Base-by-base conservation (phyloP, 345 rosid species). In the Populus nigra region DNA sequence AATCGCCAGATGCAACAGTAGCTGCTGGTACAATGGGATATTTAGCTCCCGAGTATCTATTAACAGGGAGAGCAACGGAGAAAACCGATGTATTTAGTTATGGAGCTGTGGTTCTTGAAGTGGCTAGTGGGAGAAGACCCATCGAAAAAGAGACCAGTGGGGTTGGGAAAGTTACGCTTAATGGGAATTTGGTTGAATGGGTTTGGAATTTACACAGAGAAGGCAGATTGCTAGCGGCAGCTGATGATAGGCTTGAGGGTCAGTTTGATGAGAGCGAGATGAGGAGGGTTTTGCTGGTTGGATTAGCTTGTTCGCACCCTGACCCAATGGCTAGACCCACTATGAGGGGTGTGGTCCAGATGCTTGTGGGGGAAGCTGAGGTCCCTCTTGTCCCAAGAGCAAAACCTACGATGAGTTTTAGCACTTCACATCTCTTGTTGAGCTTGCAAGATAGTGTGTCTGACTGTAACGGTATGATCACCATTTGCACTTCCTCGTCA, bases 21-120 rank as follows among this genome's bases (percentile, higher is more conserved):
- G 99, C 98, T 1, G 99, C 99, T 0, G 99, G 99, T 8, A 96
- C 99, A 31, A 94, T 96, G 99, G 99, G 99, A 27, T 96, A 96
- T 71, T 84, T 96, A 57, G 99, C 99, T 20, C 99, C 99, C 2
- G 99, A 96, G 76, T 96, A 96, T 78, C 83, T 96, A 7, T 71
- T 88, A 8, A 96, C 99, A 1, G 98, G 99, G 38, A 86, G 98
- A 78, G 99, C 98, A 0, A 85, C 91, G 0, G 99, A 93, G 71
- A 92, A 94, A 83, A 91, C 97, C 4, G 99, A 96, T 53, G 97
- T 91, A 67, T 96, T 89, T 49, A 96, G 99, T 79, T 96, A 87
- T 29, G 99, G 99, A 2, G 97, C 99, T 0, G 95, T 96, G 70
- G 97, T 92, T 65, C 84, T 96, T 16, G 99, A 96, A 67, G 99